Evolutionary conservation across 257 asterid species (phyloP), one percentile per base, ranked within the genome.

Genomic region (Coffea eugenioides): DNA sequence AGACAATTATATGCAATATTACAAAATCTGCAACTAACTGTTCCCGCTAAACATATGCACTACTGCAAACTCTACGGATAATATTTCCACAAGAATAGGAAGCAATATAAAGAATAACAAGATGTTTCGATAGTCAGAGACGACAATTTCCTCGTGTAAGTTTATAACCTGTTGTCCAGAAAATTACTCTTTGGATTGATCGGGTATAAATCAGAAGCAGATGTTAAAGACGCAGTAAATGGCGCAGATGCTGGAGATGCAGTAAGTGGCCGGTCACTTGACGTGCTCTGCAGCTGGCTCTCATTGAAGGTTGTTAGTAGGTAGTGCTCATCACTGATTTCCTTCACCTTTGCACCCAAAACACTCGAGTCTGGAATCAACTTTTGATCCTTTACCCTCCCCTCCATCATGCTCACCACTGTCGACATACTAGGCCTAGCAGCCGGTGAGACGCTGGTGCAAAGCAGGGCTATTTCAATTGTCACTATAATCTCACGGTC

Each of bases 361-460:
- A 23, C 68, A 67, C 75, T 36, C 64, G 62, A 23, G 18, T 71
- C 67, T 18, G 75, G 67, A 49, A 49, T 54, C 57, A 82, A 67
- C 0, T 69, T 71, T 41, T 76, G 66, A 54, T 76, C 79, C 23
- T 5, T 43, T 21, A 54, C 56, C 36, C 73, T 78, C 6, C 86
- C 85, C 64, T 83, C 88, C 2, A 85, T 86, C 76, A 83, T 62
- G 78, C 86, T 83, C 9, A 85, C 87, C 27, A 83, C 87, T 3
- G 77, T 20, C n/a, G 89, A 86, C 89, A 86, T 86, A 27, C 74
- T 80, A 11, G 89, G 89, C 75, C 89, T 83, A 70, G 39, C 85
- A 5, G 72, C 27, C 5, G 83, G 74, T 2, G 68, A 64, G 43
- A 61, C 76, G 49, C 75, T 65, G 2, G 85, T 64, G 70, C 89